These are phyloP conservation scores for Stellera chamaejasme DNA, from an alignment of 345 rosid species.

Conservation along the genomic window DNA sequence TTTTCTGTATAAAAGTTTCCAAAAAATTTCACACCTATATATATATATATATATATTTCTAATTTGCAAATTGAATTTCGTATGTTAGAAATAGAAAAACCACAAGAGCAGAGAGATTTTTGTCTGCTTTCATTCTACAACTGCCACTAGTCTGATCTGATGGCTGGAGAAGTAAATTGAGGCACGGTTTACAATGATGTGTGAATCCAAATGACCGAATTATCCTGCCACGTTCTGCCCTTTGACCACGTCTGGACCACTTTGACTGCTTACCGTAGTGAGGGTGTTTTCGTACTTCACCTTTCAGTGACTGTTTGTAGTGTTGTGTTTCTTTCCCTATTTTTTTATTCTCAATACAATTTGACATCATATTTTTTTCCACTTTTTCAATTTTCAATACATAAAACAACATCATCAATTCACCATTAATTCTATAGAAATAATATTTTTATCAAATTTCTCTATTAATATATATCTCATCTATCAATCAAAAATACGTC, in stretches of 20 bases:
- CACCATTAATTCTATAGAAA: no score
- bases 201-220: constrained; percentile 17
- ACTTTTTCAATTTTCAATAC: no score
- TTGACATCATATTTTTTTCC: no score
- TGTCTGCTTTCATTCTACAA: background rate
- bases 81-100: background rate
- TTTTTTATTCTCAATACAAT: no score
- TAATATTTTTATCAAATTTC: no score
- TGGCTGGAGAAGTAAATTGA: constrained; percentile 3
- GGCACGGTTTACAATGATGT: constrained; percentile 15
- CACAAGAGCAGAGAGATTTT: background rate
- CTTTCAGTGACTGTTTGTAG: background rate
- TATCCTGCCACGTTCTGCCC: constrained; percentile 8
- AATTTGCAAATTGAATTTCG: no score
- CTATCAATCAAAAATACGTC: no score
- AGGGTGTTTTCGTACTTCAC: constrained; percentile 9
- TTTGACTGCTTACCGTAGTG: constrained; percentile 10
- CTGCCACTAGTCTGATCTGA: constrained; percentile 6
- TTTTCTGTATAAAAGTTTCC: no score
- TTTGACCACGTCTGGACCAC: constrained; percentile 36
- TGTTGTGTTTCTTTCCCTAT: background rate
- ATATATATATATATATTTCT: no score
- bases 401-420: no score
- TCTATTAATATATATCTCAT: no score
- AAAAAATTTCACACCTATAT: no score